Conservation (phyloP, 2,329 filamentous ascomycete genomes). For the Karstenula rhodostoma region DNA sequence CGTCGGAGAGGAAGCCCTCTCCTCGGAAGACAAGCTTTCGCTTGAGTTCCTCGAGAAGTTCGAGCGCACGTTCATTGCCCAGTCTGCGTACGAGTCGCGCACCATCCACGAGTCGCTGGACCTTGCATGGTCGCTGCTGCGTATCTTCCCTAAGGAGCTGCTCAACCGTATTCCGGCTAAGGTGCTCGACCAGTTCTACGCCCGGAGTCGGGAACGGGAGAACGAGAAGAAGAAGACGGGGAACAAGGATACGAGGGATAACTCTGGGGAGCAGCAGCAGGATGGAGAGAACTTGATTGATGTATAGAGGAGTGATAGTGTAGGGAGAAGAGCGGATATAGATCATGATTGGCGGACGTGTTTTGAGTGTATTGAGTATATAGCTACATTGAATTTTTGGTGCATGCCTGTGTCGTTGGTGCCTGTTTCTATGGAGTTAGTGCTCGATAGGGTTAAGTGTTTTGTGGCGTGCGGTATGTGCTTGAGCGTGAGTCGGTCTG, state of each 20-base stretch:
- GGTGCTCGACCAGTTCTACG: conserved; percentile 61
- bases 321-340: conserved; percentile 4
- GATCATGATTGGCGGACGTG: conserved; percentile 14
- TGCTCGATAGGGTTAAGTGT: no score
- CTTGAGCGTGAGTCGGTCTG: no score
- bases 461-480: no score
- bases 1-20: conserved; percentile 96
- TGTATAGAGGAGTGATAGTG: conserved; percentile 32
- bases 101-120: conserved; percentile 94
- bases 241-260: conserved; percentile 56
- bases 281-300: conserved; percentile 51
- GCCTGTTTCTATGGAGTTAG: no score
- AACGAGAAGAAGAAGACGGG: conserved; percentile 49
- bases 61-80: conserved; percentile 91
- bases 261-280: conserved; percentile 43
- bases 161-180: conserved; percentile 79
- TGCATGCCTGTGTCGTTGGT: background rate
- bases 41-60: conserved; percentile 99
- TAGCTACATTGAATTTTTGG: conserved; percentile 8
- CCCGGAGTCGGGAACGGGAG: conserved; percentile 49
- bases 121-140: conserved; percentile 92
- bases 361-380: conserved; percentile 10
- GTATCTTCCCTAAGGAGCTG: conserved; percentile 97
- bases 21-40: conserved; percentile 94
- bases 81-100: conserved; percentile 91